Evolutionary conservation across 768 basidiomycete species (phyloP), one percentile per base, ranked within the genome.

Genomic region (Mycena crocata): DNA sequence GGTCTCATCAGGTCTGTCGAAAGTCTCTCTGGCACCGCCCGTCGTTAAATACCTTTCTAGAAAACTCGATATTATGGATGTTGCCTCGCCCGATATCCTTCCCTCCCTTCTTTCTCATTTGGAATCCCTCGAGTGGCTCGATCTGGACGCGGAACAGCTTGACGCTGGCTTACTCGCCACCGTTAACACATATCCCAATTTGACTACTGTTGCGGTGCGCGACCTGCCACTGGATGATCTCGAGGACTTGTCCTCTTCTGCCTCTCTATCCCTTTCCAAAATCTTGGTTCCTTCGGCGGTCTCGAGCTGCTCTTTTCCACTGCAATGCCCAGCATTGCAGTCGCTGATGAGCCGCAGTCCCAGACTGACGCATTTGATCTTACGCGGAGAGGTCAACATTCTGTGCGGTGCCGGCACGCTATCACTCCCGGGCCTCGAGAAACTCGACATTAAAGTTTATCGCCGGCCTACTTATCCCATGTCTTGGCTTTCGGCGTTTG

Each of bases 181-280:
- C 5, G 31, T 57, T 2, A 54, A 62, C 24, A 42, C 60, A 12
- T 50, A 62, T 23, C 37, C 61, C 17, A 62, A 17, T 1, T 32
- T 56, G 62, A 23, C 2, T 24, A 63, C 62, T 39, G 52, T 55
- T n/a, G 34, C 51, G 10, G 34, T 48, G 28, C 19, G 19, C 14
- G 51, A 62, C 51, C 3, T 12, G 0, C 1, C 45, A 15, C 44
- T 62, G 8, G 13, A 48, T 4, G 19, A 21, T 21, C 61, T 62
- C 26, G 24, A n/a, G 32, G n/a, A 5, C 19, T 19, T 62, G 23
- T 34, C 21, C 19, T 35, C 42, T 3, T 34, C 61, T 24, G 55
- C 61, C 2, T 37, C 51, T 54, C 31, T 46, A 13, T 55, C 61
- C 32, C 13, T 62, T 9, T 62, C 61, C 14, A 62, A 62, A 44